Evolutionary conservation across 306 rosid species (phyloP).

Genomic region (Neltuma alba): DNA sequence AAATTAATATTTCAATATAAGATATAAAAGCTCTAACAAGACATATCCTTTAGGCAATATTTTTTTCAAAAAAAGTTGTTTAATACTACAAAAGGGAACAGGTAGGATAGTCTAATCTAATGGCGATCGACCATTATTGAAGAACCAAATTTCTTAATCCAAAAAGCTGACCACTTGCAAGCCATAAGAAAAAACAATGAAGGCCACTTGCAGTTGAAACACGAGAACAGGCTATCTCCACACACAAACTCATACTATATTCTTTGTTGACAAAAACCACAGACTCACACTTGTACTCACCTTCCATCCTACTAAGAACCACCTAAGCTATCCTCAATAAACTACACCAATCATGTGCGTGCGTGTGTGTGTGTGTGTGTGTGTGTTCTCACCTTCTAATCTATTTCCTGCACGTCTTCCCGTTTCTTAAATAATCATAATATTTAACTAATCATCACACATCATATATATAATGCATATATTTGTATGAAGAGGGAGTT

Average conservation of each 20-base stretch:
- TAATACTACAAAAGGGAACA: not conserved
- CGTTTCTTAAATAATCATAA: not conserved
- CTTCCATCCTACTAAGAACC: constrained; percentile 43
- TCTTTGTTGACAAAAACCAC: not conserved
- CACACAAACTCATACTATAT: not conserved
- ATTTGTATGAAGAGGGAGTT: not conserved
- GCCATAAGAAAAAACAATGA: not conserved
- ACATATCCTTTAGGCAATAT: not conserved
- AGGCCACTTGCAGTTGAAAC: not conserved
- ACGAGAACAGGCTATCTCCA: not conserved
- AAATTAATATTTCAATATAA: too few relatives aligned
- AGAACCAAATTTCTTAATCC: not conserved
- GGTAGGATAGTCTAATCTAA: not conserved
- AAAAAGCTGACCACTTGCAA: not conserved
- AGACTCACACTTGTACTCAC: not conserved
- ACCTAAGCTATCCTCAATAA: constrained; percentile 38
- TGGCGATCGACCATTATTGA: not conserved
- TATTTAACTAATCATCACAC: not conserved
- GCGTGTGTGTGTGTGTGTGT: not conserved
- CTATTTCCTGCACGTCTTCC: not conserved
- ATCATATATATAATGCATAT: not conserved
- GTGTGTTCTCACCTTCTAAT: not conserved
- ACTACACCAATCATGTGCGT: not conserved
- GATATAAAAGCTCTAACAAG: not conserved
- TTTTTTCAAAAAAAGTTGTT: too few relatives aligned